phyloP scores from a whole-genome alignment of 306 rosid genomes.

The Leucaena leucocephala region DNA sequence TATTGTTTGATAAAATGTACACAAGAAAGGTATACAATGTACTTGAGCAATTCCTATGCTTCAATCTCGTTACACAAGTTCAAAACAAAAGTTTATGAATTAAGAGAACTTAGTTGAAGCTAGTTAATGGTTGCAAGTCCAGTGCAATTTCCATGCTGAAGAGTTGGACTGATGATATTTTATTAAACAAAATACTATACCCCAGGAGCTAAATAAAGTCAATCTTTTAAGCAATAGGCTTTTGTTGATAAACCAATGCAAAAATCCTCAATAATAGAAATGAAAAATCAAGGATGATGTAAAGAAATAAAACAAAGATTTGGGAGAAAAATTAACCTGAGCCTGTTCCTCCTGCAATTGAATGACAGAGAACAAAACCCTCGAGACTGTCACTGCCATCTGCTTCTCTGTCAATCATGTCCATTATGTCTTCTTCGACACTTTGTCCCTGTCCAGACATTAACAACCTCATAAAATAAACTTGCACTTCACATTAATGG shows the following conservation, averaged over 20 bases:
- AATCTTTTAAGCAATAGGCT: slow-evolving; percentile 24
- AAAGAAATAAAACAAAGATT: slow-evolving; percentile 1
- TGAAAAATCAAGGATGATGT: slow-evolving; percentile 12
- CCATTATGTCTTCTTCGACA: slow-evolving; percentile 99
- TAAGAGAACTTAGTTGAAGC: not conserved
- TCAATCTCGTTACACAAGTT: not conserved
- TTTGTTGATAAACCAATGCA: slow-evolving; percentile 14
- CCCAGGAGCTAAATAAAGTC: slow-evolving; percentile 15
- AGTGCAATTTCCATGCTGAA: slow-evolving; percentile 19
- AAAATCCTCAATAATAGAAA: slow-evolving; percentile 27
- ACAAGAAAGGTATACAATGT: not conserved
- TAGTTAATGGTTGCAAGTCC: slow-evolving; percentile 12
- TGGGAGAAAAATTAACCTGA: slow-evolving; percentile 62
- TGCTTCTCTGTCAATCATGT: slow-evolving; percentile 99
- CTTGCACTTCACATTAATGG: slow-evolving; percentile 5
- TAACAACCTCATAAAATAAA: slow-evolving; percentile 18
- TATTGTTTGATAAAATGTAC: slow-evolving; percentile 2
- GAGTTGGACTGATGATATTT: not conserved
- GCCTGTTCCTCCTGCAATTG: slow-evolving; percentile 99
- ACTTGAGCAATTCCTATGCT: not conserved
- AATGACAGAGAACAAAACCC: slow-evolving; percentile 98
- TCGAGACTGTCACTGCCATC: slow-evolving; percentile 99
- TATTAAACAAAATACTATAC: not conserved
- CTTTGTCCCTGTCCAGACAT: slow-evolving; percentile 77
- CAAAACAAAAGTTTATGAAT: not conserved